phyloP scores from a whole-genome alignment of 805 yeast genomes.

The Candida xiaguanensis region DNA sequence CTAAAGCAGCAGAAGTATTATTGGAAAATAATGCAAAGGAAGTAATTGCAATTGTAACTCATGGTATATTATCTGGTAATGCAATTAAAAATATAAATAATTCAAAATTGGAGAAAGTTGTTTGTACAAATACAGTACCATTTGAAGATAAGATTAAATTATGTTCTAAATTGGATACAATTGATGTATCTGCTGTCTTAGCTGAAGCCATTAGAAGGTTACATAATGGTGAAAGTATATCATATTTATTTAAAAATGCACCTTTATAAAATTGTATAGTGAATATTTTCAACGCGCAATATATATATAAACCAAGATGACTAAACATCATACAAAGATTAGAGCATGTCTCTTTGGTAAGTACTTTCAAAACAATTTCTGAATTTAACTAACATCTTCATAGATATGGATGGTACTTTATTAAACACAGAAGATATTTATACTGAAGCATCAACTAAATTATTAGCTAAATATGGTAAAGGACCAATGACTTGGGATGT shows the following conservation, averaged over 20 bases:
- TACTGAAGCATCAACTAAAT: conserved; percentile 69
- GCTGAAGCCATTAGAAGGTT: conserved; percentile 83
- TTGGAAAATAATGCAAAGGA: conserved; percentile 64
- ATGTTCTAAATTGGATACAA: conserved; percentile 62
- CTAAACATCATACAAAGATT: conserved; percentile 14
- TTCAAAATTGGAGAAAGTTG: conserved; percentile 63
- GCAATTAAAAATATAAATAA: conserved; percentile 70
- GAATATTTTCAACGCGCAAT: background rate
- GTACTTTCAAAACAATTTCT: conserved; percentile 19
- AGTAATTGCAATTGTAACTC: conserved; percentile 80
- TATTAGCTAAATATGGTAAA: conserved; percentile 64
- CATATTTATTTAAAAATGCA: conserved; percentile 71
- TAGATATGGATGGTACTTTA: conserved; percentile 95
- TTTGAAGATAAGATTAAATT: conserved; percentile 56
- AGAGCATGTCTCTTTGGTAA: conserved; percentile 72
- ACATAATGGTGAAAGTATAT: conserved; percentile 84
- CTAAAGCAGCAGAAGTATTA: conserved; percentile 76
- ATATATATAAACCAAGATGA: background rate
- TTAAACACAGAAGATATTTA: conserved; percentile 91
- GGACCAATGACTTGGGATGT: conserved; percentile 89
- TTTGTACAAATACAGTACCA: conserved; percentile 80
- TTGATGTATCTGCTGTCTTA: conserved; percentile 69
- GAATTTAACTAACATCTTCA: background rate
- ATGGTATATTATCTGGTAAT: conserved; percentile 73
- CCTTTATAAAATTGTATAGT: conserved; percentile 30